These are phyloP conservation scores for Rehmannia glutinosa DNA, from an alignment of 257 asterid species.

Conservation along the genomic window DNA sequence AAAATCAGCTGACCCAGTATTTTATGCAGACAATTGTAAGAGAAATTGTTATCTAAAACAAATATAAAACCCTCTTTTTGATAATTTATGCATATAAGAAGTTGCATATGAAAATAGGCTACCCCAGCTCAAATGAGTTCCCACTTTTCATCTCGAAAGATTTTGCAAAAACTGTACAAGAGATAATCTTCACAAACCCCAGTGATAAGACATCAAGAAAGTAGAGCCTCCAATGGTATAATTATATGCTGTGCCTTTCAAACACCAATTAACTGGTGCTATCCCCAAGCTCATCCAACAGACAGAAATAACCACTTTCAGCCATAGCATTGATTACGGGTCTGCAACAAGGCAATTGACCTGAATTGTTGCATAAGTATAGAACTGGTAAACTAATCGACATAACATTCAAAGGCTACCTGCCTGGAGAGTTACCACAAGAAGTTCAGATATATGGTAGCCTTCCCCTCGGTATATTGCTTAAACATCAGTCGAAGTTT, in stretches of 20 bases:
- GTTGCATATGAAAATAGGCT: no score
- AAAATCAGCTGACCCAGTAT: no score
- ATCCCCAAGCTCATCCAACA: not conserved
- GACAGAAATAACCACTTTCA: not conserved
- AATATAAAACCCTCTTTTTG: not conserved
- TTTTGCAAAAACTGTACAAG: not conserved
- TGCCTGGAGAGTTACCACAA: not conserved
- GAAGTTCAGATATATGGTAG: not conserved
- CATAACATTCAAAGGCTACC: not conserved
- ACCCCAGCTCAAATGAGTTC: no score
- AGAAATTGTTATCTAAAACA: not conserved
- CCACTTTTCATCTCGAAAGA: slow-evolving; percentile 5
- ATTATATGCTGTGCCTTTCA: not conserved
- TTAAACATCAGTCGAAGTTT: no score
- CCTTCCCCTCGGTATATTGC: no score
- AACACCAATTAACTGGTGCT: no score
- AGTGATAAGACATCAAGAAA: no score
- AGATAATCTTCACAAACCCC: not conserved
- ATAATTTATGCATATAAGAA: not conserved
- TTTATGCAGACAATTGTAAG: no score
- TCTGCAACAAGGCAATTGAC: not conserved
- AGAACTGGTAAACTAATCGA: not conserved
- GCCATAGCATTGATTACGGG: no score
- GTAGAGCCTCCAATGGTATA: no score
- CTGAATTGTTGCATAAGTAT: not conserved